Base-by-base conservation (phyloP, 176 grass and related monocot species). In the Lolium perenne region DNA sequence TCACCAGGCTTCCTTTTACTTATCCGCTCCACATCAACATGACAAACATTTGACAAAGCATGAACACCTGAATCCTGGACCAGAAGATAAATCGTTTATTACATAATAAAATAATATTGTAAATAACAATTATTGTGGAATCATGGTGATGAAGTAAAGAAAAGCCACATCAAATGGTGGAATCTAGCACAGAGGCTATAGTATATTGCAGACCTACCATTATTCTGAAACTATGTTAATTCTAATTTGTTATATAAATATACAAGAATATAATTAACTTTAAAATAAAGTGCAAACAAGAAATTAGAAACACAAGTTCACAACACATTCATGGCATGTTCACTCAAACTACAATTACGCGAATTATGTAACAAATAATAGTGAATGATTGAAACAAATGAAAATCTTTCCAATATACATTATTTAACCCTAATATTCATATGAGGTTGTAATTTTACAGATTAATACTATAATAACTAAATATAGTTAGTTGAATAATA, bases 1-100 rank as follows among this genome's bases (percentile, higher is more conserved):
- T 95, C 88, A 66, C 88, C 92, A 83, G 94, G 94, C 76, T 96
- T 98, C 63, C 94, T 95, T 95, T 96, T 98, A 94, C 97, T 98
- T 92, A 94, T 96, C 66, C 92, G 86, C 90, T 98, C 90, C 58
- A 94, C 90, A 82, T 98, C 92, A 90, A 94, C 94, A 91, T 98
- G 97, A 43, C 90, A 98, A 84, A 94, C 92, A 85, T 98, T 96
- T 84, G 92, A 92, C 80, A 95, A 92, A 86, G 94, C 97, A 94
- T 96, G 97, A 83, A 98, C 94, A 78, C 92, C 97, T 79, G 90
- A 72, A 87, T 96, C 97, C 94, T 98, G 79, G 55, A 89, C 51
- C 49, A 86, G 74, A 75, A 48, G 35, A 70, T 48, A 83, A 41
- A 14, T 56, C 22, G 68, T 66, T 38, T 35, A 43, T 32, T 82